Evolutionary conservation across 2,329 filamentous ascomycete species (phyloP), one percentile per base, ranked within the genome.

Genomic region (Epichloe sylvatica): DNA sequence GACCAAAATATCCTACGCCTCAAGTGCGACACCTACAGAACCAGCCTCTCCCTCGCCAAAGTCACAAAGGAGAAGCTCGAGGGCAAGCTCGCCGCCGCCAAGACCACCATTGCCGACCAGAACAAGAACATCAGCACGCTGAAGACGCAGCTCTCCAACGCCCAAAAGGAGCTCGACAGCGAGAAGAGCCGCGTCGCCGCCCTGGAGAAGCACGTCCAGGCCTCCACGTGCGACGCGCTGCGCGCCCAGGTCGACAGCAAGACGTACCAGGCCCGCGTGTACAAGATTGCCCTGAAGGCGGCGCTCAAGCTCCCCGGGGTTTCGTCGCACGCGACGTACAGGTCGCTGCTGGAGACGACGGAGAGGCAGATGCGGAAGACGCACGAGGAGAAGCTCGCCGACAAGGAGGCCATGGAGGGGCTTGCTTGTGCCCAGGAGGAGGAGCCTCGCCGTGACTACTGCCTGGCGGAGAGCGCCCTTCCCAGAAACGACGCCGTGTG

Each of bases 201-300:
- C 5, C 25, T 47, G 13, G 6, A 19, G 21, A 39, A 12, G 25
- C 9, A 13, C n/a, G 4, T 33, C 4, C 13, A 35, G 8, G 19
- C 38, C 1, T 5, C 34, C 8, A 5, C n/a, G 5, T 15, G n/a
- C 3, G 12, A 37, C 4, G 25, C 21, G 5, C 40, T 49, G 36
- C 17, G 8, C n/a, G 21, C 2, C 5, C 6, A 37, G 15, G 6
- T 6, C 12, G 21, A 36, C 2, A 2, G 4, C 4, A 9, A 5
- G 13, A n/a, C 13, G n/a, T 51, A 40, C 23, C 35, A 51, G 17
- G 38, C 42, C 7, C 49, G 49, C 4, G 17, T 47, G 46, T 45
- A 40, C 46, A 47, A 50, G 17, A 51, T 51, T 7, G 52, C 52
- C 11, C 44, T 54, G 5, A 39, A 39, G 5, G 51, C 51, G 3